phyloP scores from a whole-genome alignment of 176 grass and related monocot genomes.

The Secale cereale region DNA sequence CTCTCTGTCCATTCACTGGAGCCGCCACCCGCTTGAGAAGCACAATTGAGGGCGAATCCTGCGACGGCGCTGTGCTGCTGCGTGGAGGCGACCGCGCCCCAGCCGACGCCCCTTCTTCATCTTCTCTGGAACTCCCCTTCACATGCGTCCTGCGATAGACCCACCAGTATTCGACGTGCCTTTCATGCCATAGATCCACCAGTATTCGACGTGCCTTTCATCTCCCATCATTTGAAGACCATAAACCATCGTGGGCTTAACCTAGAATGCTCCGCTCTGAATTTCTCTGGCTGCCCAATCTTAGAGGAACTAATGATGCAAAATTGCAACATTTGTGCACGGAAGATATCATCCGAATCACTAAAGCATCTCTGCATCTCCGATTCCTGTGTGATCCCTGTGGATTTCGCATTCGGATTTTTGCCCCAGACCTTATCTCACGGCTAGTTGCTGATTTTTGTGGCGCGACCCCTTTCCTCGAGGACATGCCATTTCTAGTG shows the following conservation, averaged over 20 bases:
- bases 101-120: too few relatives aligned
- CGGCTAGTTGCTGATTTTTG: background rate
- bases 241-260: background rate
- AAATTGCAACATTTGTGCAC: background rate
- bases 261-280: background rate
- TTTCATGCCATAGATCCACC: rapidly evolving
- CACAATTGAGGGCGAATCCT: too few relatives aligned
- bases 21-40: too few relatives aligned
- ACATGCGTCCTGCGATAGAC: rapidly evolving
- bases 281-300: background rate
- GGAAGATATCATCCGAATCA: background rate
- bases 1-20: too few relatives aligned
- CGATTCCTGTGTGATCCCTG: background rate
- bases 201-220: background rate
- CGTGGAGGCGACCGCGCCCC: too few relatives aligned
- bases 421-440: background rate
- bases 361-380: background rate
- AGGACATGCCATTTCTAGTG: background rate
- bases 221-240: background rate
- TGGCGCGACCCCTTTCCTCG: background rate
- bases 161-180: background rate
- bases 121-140: too few relatives aligned
- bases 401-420: background rate
- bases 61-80: too few relatives aligned
- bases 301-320: background rate